A percentile compares a stretch with the other conserved stretches of the same genome.
These are phyloP conservation scores for Tylopilus balloui DNA, from an alignment of 768 basidiomycete species.

Conservation along the genomic window DNA sequence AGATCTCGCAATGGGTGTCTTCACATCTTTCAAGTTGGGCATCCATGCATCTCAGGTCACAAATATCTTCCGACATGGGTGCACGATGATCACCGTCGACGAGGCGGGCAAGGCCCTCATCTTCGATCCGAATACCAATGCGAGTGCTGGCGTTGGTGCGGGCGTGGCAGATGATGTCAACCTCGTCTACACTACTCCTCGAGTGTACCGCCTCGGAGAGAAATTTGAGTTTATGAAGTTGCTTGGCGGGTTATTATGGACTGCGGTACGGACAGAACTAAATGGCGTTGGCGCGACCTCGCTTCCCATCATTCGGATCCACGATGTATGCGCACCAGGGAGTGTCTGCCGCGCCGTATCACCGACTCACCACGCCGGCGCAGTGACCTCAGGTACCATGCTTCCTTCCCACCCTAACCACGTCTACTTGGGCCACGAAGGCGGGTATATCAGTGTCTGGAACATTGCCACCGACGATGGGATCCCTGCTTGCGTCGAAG, in stretches of 20 bases:
- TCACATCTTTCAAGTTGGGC: constrained; percentile 54
- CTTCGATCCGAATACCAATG: constrained; percentile 47
- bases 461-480: constrained; percentile 47
- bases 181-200: constrained; percentile 46
- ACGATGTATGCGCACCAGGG: constrained; percentile 66
- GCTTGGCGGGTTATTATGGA: constrained; percentile 79
- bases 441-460: constrained; percentile 88
- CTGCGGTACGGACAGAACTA: constrained; percentile 54
- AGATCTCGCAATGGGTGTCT: constrained; percentile 57
- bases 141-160: constrained; percentile 13
- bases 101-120: constrained; percentile 80
- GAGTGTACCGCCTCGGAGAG: constrained; percentile 67
- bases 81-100: constrained; percentile 76
- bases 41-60: constrained; percentile 66
- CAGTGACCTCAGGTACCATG: constrained; percentile 77
- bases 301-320: constrained; percentile 74
- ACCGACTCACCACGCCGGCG: constrained; percentile 70
- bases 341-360: constrained; percentile 49
- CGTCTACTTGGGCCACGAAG: constrained; percentile 89
- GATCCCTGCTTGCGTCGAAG: constrained; percentile 62
- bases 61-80: constrained; percentile 67
- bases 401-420: constrained; percentile 60
- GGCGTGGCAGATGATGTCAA: constrained; percentile 38
- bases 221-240: constrained; percentile 77
- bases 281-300: constrained; percentile 41